phyloP scores from a whole-genome alignment of 441 rosid genomes.

The Adansonia gregorii region DNA sequence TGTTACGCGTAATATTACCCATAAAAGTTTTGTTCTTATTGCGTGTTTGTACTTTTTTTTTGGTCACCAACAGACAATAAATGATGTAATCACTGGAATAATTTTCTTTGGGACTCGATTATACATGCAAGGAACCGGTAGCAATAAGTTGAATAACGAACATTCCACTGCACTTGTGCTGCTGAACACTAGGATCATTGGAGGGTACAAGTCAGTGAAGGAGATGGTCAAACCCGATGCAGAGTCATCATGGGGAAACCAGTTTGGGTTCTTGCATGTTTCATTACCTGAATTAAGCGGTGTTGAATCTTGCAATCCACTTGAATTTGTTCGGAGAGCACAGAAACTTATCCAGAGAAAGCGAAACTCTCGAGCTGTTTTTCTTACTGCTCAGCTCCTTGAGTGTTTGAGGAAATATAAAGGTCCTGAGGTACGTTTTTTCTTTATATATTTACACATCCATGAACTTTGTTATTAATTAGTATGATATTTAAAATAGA shows the following conservation, averaged over 20 bases:
- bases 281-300: conserved; percentile 33
- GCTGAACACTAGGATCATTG: conserved; percentile 44
- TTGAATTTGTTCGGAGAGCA: conserved; percentile 42
- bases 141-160: conserved; percentile 14
- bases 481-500: not conserved
- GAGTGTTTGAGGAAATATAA: conserved; percentile 37
- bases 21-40: not conserved
- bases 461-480: not conserved
- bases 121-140: conserved; percentile 44
- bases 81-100: conserved; percentile 49
- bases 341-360: conserved; percentile 36
- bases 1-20: too few species aligned
- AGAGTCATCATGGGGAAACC: conserved; percentile 52
- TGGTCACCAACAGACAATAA: conserved; percentile 40
- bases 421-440: conserved; percentile 43
- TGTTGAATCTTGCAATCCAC: conserved; percentile 33
- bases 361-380: conserved; percentile 36
- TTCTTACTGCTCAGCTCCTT: conserved; percentile 40
- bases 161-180: conserved; percentile 45
- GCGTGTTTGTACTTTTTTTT: too few species aligned
- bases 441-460: not conserved
- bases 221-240: conserved; percentile 50
- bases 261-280: conserved; percentile 42
- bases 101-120: conserved; percentile 47
- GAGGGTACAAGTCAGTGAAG: conserved; percentile 43